phyloP scores from a whole-genome alignment of 176 grass and related monocot species.

The Tuctoria greenei region DNA sequence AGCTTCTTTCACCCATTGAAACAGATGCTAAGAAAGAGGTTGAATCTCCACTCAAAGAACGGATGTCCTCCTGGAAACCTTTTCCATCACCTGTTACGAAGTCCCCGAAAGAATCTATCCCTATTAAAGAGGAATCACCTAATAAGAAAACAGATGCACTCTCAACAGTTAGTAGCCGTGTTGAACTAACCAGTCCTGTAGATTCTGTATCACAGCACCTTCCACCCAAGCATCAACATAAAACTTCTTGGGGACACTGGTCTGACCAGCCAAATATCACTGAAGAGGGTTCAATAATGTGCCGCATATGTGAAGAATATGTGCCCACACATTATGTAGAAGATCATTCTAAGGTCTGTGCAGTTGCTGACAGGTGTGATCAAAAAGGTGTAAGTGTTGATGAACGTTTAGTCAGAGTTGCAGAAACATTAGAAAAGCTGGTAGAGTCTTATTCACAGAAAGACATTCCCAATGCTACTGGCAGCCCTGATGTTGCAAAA shows the following conservation, averaged over 20 bases:
- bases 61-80: slow-evolving; percentile 82
- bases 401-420: slow-evolving; percentile 80
- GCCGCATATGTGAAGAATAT: slow-evolving; percentile 99
- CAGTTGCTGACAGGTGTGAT: slow-evolving; percentile 92
- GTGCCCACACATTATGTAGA: slow-evolving; percentile 91
- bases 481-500: slow-evolving; percentile 73
- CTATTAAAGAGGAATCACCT: slow-evolving; percentile 40
- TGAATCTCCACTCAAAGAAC: slow-evolving; percentile 68
- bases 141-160: slow-evolving; percentile 49
- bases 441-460: slow-evolving; percentile 77
- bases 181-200: slow-evolving; percentile 56
- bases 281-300: slow-evolving; percentile 99
- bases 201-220: slow-evolving; percentile 64
- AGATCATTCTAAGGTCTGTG: slow-evolving; percentile 88
- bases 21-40: slow-evolving; percentile 59
- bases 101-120: slow-evolving; percentile 42
- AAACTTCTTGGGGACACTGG: slow-evolving; percentile 91
- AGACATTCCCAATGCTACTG: slow-evolving; percentile 51
- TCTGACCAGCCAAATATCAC: slow-evolving; percentile 87
- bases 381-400: slow-evolving; percentile 94
- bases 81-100: slow-evolving; percentile 63
- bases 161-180: slow-evolving; percentile 35
- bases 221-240: slow-evolving; percentile 72
- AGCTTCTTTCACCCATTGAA: slow-evolving; percentile 56
- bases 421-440: slow-evolving; percentile 88